Base-by-base conservation (phyloP, 192 early-diverging fungal genomes). In the Rhizophlyctis rosea region DNA sequence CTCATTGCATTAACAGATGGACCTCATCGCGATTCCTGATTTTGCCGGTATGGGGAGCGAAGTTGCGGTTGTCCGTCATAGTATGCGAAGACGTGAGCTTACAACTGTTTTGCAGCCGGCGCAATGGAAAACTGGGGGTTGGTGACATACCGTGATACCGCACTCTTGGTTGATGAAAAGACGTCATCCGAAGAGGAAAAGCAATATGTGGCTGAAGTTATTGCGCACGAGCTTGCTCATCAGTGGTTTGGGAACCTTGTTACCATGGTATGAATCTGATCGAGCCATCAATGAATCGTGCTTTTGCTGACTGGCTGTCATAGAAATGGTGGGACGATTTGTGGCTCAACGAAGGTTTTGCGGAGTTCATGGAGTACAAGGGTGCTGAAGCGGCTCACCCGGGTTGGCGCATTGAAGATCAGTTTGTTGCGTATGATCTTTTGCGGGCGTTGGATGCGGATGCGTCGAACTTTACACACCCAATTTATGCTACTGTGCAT, bases 91-190 rank as follows among this genome's bases (percentile, higher is more conserved):
- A 48, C 47, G 31, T 50, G 7, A 25, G 9, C 9, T 25, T 5
- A 21, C 3, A 23, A 28, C 4, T 47, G 18, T 9, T 25, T 53
- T 55, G 4, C 62, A 34, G 68, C 64, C 31, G 76, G 67, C 13
- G 78, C 76, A 32, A 95, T 96, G 94, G 94, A 96, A 75, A 95
- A 95, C 79, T 95, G 91, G 91, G 93, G 95, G 48, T 72, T 94
- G 16, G 50, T 95, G 32, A 94, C 93, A 3, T 95, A 91, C 57
- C 80, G 90, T 36, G 86, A 91, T 27, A 79, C 83, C 23, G 83
- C 83, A 2, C 72, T 96, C 29, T 71, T 96, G 24, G 85, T 86
- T 62, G 91, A 97, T 71, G 81, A 86, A 47, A 82, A 84, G 58
- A 79, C 71, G 13, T 88, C 88, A 23, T 81, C 83, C 54, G 82